Percentiles rank a stretch among this genome's conserved stretches.
phyloP scores from a whole-genome alignment of 1,284 basidiomycete genomes.

The Mycena citricolor region DNA sequence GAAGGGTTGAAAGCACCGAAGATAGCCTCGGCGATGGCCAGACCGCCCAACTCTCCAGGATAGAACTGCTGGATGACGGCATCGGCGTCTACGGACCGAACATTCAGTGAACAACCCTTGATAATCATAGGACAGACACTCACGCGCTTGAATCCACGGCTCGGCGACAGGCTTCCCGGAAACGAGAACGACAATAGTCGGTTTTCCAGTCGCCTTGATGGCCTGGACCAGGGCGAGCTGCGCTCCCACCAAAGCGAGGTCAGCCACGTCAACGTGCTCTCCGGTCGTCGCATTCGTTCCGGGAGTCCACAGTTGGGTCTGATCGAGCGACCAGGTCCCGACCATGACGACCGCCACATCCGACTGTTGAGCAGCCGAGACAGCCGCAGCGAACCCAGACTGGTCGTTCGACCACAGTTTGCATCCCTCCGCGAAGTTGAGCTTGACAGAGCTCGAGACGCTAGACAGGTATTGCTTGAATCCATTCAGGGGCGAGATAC shows the following conservation, averaged over 20 bases:
- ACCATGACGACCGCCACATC: conserved; percentile 67
- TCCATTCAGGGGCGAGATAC: conserved; percentile 60
- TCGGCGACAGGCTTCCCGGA: conserved; percentile 69
- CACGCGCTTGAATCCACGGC: conserved; percentile 66
- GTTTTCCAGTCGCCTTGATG: conserved; percentile 56
- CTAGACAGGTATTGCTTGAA: conserved; percentile 54
- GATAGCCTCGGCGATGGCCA: conserved; percentile 63
- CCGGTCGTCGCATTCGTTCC: conserved; percentile 71
- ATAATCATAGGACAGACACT: conserved; percentile 24
- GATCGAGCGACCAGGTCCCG: conserved; percentile 66
- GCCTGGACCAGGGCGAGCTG: conserved; percentile 62
- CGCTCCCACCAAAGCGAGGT: conserved; percentile 63
- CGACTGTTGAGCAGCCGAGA: conserved; percentile 51
- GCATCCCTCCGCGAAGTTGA: conserved; percentile 67
- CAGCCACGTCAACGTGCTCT: conserved; percentile 64
- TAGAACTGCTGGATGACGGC: conserved; percentile 74
- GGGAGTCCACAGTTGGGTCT: conserved; percentile 57
- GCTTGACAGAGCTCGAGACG: conserved; percentile 44
- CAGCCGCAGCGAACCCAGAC: conserved; percentile 53
- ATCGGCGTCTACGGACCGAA: conserved; percentile 53
- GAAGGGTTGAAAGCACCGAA: conserved; percentile 70
- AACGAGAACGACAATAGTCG: conserved; percentile 64
- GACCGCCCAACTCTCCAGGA: conserved; percentile 65
- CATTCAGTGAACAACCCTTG: not conserved
- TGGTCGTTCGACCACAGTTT: conserved; percentile 66